phyloP scores from a whole-genome alignment of 768 basidiomycete genomes.

The Leccinum longicurvipes region DNA sequence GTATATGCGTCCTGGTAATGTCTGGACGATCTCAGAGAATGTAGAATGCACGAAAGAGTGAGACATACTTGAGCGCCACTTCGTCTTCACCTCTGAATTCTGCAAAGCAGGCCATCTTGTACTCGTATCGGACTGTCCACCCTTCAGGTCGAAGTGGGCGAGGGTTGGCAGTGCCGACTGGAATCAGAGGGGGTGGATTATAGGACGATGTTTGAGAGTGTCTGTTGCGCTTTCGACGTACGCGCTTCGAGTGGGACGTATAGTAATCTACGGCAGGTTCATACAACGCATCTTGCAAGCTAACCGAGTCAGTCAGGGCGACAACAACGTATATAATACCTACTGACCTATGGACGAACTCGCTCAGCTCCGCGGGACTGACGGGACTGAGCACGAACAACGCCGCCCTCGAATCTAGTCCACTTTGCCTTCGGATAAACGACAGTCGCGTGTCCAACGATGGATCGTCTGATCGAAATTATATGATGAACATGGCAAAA shows the following conservation, averaged over 20 bases:
- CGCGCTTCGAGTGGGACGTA: constrained; percentile 86
- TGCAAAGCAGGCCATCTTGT: constrained; percentile 95
- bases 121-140: constrained; percentile 96
- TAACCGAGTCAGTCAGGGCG: constrained; percentile 25
- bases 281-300: constrained; percentile 84
- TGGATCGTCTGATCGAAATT: constrained; percentile 65
- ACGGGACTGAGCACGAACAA: constrained; percentile 96
- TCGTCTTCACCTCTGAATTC: constrained; percentile 93
- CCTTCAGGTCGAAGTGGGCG: constrained; percentile 78
- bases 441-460: constrained; percentile 83
- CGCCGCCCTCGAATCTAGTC: constrained; percentile 87
- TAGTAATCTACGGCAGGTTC: constrained; percentile 94
- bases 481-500: background rate
- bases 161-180: constrained; percentile 37
- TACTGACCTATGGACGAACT: constrained; percentile 79
- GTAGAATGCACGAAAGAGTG: background rate
- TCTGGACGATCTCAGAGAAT: constrained; percentile 38
- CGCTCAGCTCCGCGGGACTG: constrained; percentile 74
- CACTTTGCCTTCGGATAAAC: constrained; percentile 82
- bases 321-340: background rate
- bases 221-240: constrained; percentile 83
- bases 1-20: constrained; percentile 95
- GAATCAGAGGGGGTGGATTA: constrained; percentile 42
- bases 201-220: constrained; percentile 63
- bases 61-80: constrained; percentile 80